Evolutionary conservation across 225 moss, liverwort and hornwort species (phyloP).

Genomic region (Marchantia paleacea): DNA sequence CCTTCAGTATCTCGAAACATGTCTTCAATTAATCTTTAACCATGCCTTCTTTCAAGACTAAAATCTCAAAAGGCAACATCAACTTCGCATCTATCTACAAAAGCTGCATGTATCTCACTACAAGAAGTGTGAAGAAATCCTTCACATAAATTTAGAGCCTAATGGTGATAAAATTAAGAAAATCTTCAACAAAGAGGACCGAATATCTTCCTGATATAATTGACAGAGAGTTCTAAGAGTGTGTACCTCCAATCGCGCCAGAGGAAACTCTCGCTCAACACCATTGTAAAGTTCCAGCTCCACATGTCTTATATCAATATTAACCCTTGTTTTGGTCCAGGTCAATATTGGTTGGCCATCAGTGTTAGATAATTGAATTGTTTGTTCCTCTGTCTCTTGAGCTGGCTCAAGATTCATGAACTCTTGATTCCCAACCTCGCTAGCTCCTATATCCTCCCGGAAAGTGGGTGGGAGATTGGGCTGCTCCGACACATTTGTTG

Average conservation of each 20-base stretch:
- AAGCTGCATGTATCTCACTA: neutral
- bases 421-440: constrained; percentile 75
- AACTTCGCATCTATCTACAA: neutral
- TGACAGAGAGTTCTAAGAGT: neutral
- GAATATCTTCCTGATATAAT: neutral
- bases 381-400: constrained; percentile 67
- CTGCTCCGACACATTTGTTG: constrained; percentile 78
- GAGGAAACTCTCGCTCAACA: constrained; percentile 65
- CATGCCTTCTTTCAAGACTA: no score
- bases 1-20: no score
- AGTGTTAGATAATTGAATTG: constrained; percentile 26
- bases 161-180: neutral
- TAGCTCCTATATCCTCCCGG: constrained; percentile 61
- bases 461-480: constrained; percentile 79
- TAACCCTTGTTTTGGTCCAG: constrained; percentile 81
- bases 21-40: no score
- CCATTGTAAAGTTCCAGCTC: constrained; percentile 82
- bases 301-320: constrained; percentile 77
- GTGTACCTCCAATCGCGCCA: constrained; percentile 90
- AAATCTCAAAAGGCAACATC: neutral
- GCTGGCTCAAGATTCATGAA: constrained; percentile 74
- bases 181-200: neutral
- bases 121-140: neutral
- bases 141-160: neutral
- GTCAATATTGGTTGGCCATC: constrained; percentile 42